Base-by-base conservation (phyloP, 2,329 filamentous ascomycete species). In the Xylariales sp. region DNA sequence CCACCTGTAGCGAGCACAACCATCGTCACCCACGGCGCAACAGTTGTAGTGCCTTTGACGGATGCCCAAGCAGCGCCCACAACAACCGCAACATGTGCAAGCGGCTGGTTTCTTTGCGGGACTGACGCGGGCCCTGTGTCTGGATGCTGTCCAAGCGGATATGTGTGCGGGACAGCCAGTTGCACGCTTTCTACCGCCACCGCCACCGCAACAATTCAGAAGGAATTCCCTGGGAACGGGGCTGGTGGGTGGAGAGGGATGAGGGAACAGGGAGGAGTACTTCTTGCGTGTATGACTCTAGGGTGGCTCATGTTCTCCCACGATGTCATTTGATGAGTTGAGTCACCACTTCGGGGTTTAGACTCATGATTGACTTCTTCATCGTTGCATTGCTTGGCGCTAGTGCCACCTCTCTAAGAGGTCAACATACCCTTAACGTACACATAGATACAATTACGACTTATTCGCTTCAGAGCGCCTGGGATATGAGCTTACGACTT, bases 131-230 rank as follows among this genome's bases (percentile, higher is more conserved):
- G 86, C n/a, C 82, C 86, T 0, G 88, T 91, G 0, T 89, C 93
- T 0, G 94, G 93, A 6, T 98, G 95, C 78, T 98, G 95, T 83
- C 94, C 94, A 0, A 85, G 81, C 49, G 92, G 93, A 1, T 97
- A 91, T 78, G 80, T 79, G 3, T 97, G 93, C 79, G 93, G 92
- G 0, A 84, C 85, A 23, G 87, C 86, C 28, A 93, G 90, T 77
- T 97, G 93, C 80, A 90, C 89, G 36, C 85, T 88, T 5, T 78
- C 77, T 46, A 82, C 81, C 56, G 83, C 80, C 7, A 84, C 83
- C 7, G 82, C 83, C 53, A 90, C 87, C n/a, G 85, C 81, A 6
- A 87, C 85, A 34, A 83, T 89, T 59, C 83, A 85, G 71, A 89
- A 89, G 78, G 80, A 82, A 73, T 74, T 83, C n/a, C 85, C 52